Base-by-base conservation (phyloP, 140 eudicot species). In the Oenanthe javanica region DNA sequence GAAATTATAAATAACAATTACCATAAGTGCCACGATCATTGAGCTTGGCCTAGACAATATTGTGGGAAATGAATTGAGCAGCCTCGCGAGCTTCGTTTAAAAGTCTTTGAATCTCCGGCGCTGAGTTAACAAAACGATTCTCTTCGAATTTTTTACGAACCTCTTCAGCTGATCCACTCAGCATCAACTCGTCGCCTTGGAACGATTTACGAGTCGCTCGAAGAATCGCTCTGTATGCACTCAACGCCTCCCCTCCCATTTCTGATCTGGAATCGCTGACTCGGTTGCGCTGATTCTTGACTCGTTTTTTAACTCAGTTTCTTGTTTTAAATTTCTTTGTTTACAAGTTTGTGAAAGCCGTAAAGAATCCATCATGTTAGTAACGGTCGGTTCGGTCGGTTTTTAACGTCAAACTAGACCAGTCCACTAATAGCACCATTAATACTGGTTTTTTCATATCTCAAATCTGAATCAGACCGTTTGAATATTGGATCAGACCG, bases 1-100 rank as follows among this genome's bases (percentile, higher is more conserved):
- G 2, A 45, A 79, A n/a, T 21, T 15, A 69, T 72, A 40, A 5
- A 1, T 42, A 16, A 21, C 36, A 23, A 5, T 77, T 84, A 94
- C 98, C 98, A 78, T 91, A 94, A 18, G 91, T 92, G 50, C 98
- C 98, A 50, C 91, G 90, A 0, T 87, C 84, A 82, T 86, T 94
- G 84, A 89, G 97, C 79, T 90, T 90, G 72, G 98, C 98, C 79
- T 91, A 97, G 73, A 94, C 96, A 75, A 94, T 86, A 91, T 86
- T 92, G 86, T 85, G 90, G 0, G 96, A 48, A 36, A 94, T 90
- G 87, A 94, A 91, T 70, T 88, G 86, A 10, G 94, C 85, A 21
- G 97, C 98, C 82, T 91, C 96, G 52, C 89, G 87, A 43, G 98
- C 98, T 78, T 94, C 92, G 6, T 84, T 90, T 18, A 94, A 79